These are phyloP conservation scores for Typha latifolia DNA, from an alignment of 176 grass and related monocot genomes.

Conservation along the genomic window DNA sequence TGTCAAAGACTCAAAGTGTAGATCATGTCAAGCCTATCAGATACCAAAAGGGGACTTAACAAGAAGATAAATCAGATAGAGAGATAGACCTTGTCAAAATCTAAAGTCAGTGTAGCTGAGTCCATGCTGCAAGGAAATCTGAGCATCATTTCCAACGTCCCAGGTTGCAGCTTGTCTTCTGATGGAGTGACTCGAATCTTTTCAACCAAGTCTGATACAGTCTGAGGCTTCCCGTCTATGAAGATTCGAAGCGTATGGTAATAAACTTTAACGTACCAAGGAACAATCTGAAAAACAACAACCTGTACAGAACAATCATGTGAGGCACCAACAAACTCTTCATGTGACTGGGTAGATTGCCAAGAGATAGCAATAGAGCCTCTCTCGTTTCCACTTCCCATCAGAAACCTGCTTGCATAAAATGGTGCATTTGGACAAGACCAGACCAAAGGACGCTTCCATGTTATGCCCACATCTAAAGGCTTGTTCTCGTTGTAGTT, in stretches of 20 bases:
- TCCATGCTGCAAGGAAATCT: slow-evolving; percentile 62
- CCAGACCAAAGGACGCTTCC: slow-evolving; percentile 65
- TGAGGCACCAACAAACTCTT: slow-evolving; percentile 33
- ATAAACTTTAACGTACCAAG: slow-evolving; percentile 97
- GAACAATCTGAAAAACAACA: slow-evolving; percentile 86
- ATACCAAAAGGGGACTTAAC: slow-evolving; percentile 2
- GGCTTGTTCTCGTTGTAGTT: slow-evolving; percentile 49
- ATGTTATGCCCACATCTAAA: slow-evolving; percentile 76
- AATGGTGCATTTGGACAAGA: slow-evolving; percentile 54
- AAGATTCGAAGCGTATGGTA: slow-evolving; percentile 86
- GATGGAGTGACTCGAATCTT: slow-evolving; percentile 86
- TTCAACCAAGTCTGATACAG: slow-evolving; percentile 58
- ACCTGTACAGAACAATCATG: slow-evolving; percentile 52
- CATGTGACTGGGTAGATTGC: slow-evolving; percentile 40
- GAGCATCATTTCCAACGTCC: slow-evolving; percentile 75
- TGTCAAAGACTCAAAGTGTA: no score
- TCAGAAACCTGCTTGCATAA: slow-evolving; percentile 81
- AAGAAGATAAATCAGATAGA: slow-evolving; percentile 19
- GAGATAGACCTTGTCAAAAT: slow-evolving; percentile 85
- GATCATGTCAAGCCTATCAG: slow-evolving; percentile 4
- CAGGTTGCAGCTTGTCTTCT: slow-evolving; percentile 86
- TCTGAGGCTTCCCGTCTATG: slow-evolving; percentile 57
- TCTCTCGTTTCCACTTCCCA: slow-evolving; percentile 96
- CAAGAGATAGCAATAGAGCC: slow-evolving; percentile 92
- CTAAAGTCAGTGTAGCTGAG: slow-evolving; percentile 67